A percentile compares a stretch with the other conserved stretches of the same genome.
Conservation (phyloP, 495 filamentous ascomycete genomes). For the Tuber magnatum region DNA sequence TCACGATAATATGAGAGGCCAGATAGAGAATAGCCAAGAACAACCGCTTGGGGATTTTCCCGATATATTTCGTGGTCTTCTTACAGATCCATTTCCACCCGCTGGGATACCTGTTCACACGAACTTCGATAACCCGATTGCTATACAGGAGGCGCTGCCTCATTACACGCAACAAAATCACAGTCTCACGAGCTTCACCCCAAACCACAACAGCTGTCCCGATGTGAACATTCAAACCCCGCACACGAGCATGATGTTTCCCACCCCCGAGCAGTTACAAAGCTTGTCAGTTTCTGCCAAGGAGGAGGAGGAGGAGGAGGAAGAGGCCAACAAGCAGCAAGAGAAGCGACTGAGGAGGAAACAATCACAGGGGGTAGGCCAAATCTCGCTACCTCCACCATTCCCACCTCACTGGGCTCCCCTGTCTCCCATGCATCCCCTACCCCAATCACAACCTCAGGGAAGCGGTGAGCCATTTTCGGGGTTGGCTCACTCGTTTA, state of each 20-base stretch:
- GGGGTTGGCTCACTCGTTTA: conserved; percentile 2
- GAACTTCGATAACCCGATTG: conserved; percentile 27
- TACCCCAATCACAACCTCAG: neutral
- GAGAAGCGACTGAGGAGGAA: conserved; percentile 27
- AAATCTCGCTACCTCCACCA: conserved; percentile 23
- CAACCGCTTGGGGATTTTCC: conserved; percentile 20
- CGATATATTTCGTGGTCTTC: conserved; percentile 30
- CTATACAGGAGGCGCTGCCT: conserved; percentile 24
- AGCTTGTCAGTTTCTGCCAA: neutral
- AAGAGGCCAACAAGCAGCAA: conserved; percentile 12
- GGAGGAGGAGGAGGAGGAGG: neutral
- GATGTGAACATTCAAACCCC: conserved; percentile 12
- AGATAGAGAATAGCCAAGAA: conserved; percentile 6
- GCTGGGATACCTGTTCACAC: conserved; percentile 32
- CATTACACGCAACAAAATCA: conserved; percentile 13
- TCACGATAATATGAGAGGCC: conserved; percentile 6
- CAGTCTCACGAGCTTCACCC: conserved; percentile 12
- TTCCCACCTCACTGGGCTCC: conserved; percentile 20
- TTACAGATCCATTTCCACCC: conserved; percentile 29
- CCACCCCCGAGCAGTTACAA: conserved; percentile 11
- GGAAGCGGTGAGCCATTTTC: neutral
- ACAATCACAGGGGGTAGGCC: conserved; percentile 26
- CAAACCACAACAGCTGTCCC: conserved; percentile 11
- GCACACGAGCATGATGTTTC: conserved; percentile 21
- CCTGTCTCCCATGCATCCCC: neutral